These are phyloP conservation scores for Ploettnerulaceae sp. DNA, from an alignment of 2,329 filamentous ascomycete genomes.

Conservation along the genomic window DNA sequence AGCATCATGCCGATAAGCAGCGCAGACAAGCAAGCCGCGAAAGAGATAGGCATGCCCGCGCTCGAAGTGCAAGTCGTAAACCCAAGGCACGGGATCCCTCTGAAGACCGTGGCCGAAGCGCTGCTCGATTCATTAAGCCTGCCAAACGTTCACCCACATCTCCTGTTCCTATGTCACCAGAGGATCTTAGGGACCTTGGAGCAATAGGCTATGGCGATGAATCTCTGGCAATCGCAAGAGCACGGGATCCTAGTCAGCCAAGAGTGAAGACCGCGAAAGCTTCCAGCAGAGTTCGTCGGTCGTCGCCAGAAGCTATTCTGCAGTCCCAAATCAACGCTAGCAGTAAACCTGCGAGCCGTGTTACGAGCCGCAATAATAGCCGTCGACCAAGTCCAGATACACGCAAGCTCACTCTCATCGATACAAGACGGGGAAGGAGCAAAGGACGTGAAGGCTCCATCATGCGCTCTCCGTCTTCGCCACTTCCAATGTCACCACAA, in stretches of 20 bases:
- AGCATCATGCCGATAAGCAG: constrained; percentile 52
- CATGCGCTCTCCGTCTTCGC: constrained; percentile 72
- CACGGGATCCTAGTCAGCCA: constrained; percentile 25
- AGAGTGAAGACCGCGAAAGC: constrained; percentile 35
- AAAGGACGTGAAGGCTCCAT: constrained; percentile 53
- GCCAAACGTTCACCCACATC: constrained; percentile 87
- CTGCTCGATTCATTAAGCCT: constrained; percentile 64
- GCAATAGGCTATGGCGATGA: constrained; percentile 33
- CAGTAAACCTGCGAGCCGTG: constrained; percentile 32
- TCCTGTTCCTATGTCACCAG: constrained; percentile 89
- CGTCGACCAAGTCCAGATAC: constrained; percentile 37
- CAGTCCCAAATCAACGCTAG: constrained; percentile 7
- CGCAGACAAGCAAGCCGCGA: constrained; percentile 48
- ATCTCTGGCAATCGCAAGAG: constrained; percentile 27
- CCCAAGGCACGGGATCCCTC: constrained; percentile 55
- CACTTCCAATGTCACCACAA: constrained; percentile 65
- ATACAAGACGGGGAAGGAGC: constrained; percentile 56
- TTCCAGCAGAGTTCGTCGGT: constrained; percentile 31
- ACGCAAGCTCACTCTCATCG: constrained; percentile 33
- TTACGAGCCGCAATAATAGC: constrained; percentile 38
- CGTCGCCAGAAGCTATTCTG: constrained; percentile 27
- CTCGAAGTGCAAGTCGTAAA: constrained; percentile 47
- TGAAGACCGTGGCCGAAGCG: constrained; percentile 63
- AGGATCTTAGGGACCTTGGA: constrained; percentile 66
- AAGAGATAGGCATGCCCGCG: constrained; percentile 37